Evolutionary conservation across 495 filamentous ascomycete genomes (phyloP).

Genomic region (Thozetella sp.): DNA sequence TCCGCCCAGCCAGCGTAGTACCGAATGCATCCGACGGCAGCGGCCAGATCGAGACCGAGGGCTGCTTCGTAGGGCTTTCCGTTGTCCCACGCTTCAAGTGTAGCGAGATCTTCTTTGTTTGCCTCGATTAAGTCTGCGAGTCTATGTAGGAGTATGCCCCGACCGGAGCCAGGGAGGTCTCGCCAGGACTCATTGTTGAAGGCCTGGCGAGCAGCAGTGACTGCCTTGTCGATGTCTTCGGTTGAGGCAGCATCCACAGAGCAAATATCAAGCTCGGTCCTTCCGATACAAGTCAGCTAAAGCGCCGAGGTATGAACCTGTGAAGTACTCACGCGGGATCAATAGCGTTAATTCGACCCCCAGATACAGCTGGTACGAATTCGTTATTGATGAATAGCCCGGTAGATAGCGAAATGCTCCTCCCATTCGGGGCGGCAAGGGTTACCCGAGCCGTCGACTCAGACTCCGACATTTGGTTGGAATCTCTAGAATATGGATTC

Average conservation of each 20-base stretch:
- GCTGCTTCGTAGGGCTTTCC: constrained; percentile 84
- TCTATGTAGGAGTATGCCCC: constrained; percentile 76
- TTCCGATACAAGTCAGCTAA: constrained; percentile 41
- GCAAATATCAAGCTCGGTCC: constrained; percentile 83
- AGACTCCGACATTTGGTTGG: too few species aligned
- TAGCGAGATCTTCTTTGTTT: constrained; percentile 77
- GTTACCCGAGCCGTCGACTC: too few species aligned
- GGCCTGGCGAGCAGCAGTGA: constrained; percentile 81
- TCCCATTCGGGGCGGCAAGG: too few species aligned
- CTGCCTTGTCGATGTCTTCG: constrained; percentile 84
- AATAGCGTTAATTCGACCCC: too few species aligned
- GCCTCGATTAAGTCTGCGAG: constrained; percentile 75
- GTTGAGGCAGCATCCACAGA: constrained; percentile 82
- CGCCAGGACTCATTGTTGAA: constrained; percentile 87
- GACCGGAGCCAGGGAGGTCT: constrained; percentile 69
- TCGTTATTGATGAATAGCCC: too few species aligned
- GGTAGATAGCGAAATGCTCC: too few species aligned
- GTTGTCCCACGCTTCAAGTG: constrained; percentile 96
- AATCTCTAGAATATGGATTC: too few species aligned
- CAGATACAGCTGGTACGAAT: too few species aligned
- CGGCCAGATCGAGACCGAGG: constrained; percentile 70
- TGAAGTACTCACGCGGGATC: too few species aligned
- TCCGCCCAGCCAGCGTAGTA: constrained; percentile 95
- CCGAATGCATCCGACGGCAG: constrained; percentile 67
- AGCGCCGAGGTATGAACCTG: too few species aligned